Conservation (phyloP, 495 filamentous ascomycete species). For the Annulohypoxylon maeteangense region DNA sequence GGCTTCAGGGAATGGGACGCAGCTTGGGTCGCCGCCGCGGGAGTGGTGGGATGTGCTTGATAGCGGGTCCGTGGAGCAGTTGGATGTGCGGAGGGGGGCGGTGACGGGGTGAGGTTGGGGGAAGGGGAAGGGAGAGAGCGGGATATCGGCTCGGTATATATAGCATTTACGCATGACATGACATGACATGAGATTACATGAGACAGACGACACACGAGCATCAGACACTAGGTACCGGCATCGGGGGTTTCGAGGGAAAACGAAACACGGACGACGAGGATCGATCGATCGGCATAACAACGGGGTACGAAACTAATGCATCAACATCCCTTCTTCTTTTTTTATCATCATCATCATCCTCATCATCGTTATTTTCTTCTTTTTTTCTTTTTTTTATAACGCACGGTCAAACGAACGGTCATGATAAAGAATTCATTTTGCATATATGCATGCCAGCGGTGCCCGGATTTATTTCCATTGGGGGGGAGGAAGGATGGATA, state of each 20-base stretch:
- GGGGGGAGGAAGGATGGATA: not conserved
- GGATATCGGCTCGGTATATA: not conserved
- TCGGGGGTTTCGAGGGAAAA: not conserved
- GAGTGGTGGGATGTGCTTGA: constrained; percentile 54
- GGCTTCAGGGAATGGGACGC: constrained; percentile 20
- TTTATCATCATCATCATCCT: not conserved
- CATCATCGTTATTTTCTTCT: too few species aligned
- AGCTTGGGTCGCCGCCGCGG: constrained; percentile 23
- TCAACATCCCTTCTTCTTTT: too few species aligned
- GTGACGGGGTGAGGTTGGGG: not conserved
- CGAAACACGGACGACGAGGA: not conserved
- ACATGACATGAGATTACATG: not conserved
- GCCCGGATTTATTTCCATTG: constrained; percentile 15
- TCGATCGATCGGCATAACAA: constrained; percentile 6
- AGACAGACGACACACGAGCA: constrained; percentile 20
- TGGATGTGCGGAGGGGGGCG: not conserved
- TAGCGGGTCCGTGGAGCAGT: constrained; percentile 25
- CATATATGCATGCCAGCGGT: constrained; percentile 32
- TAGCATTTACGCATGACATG: not conserved
- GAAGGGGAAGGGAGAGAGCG: not conserved
- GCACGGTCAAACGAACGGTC: not conserved
- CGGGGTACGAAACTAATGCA: not conserved
- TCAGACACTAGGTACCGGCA: constrained; percentile 5
- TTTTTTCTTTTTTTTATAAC: not conserved
- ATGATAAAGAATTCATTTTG: constrained; percentile 32